Evolutionary conservation across 805 yeast genomes (phyloP).

Genomic region (Yarrowia sp.): DNA sequence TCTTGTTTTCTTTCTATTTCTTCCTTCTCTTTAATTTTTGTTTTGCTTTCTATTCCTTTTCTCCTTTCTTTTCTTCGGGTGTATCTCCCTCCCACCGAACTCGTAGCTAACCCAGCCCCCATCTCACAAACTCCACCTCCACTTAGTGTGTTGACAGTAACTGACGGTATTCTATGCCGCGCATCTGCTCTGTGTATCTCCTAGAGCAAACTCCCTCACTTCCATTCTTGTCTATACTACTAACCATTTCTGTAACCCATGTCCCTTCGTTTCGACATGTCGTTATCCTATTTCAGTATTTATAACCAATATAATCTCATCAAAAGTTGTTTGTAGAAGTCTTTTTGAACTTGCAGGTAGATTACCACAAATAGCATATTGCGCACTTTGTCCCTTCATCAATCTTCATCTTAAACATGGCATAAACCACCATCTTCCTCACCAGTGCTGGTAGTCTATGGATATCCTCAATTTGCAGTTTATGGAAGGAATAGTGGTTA

Average conservation of each 20-base stretch:
- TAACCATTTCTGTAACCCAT: no score
- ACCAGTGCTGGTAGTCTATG: not conserved
- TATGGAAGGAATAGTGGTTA: not conserved
- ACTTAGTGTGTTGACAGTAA: not conserved
- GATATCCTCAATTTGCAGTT: not conserved
- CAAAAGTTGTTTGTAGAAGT: no score
- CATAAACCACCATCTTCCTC: no score
- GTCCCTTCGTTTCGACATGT: not conserved
- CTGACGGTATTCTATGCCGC: not conserved
- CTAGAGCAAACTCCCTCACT: not conserved
- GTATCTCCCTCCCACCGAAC: not conserved
- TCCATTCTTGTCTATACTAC: conserved; percentile 6
- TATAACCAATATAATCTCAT: not conserved
- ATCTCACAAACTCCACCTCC: not conserved
- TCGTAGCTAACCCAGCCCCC: conserved; percentile 11
- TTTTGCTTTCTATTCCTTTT: not conserved
- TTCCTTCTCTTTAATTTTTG: no score
- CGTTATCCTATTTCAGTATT: not conserved
- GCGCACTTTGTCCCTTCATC: no score
- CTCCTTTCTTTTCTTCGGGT: no score
- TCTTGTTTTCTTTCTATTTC: no score
- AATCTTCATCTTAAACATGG: no score
- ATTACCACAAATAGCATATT: no score
- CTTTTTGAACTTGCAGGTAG: no score
- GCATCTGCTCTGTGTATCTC: not conserved